phyloP scores from a whole-genome alignment of 345 rosid genomes.

The Noccaea bulbosa region DNA sequence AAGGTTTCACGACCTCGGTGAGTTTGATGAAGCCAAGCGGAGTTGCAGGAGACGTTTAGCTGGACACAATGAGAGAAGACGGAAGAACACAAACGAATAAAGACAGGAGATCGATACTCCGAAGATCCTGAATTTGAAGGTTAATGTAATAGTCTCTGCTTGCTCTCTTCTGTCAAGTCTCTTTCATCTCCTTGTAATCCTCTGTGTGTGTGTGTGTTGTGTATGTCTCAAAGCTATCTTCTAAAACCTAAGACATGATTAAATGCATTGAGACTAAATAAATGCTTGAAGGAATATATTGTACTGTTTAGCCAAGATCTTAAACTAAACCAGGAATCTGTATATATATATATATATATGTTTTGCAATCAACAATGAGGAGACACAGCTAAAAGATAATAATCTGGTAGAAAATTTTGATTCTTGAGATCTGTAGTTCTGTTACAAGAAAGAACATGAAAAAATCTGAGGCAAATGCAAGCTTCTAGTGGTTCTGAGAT shows the following conservation, averaged over 20 bases:
- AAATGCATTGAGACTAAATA: constrained; percentile 7
- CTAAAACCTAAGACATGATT: constrained; percentile 29
- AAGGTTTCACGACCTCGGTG: constrained; percentile 81
- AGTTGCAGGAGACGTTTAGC: constrained; percentile 90
- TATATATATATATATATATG: no score
- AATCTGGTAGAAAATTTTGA: neutral
- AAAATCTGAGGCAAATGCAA: constrained; percentile 11
- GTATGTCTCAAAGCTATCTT: constrained; percentile 29
- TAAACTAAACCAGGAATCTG: constrained; percentile 12
- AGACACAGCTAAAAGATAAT: neutral
- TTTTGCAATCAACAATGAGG: constrained; percentile 16
- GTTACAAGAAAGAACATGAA: constrained; percentile 23
- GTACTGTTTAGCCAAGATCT: constrained; percentile 27
- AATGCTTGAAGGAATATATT: constrained; percentile 21
- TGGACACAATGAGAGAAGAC: constrained; percentile 87
- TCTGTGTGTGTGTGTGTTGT: neutral
- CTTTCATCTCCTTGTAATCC: constrained; percentile 17
- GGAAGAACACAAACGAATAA: constrained; percentile 61
- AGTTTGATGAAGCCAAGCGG: constrained; percentile 79
- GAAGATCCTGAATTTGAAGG: constrained; percentile 26
- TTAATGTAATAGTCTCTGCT: constrained; percentile 45
- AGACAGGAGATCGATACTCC: constrained; percentile 48
- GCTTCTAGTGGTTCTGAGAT: constrained; percentile 23
- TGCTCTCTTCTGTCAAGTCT: constrained; percentile 94
- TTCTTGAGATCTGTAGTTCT: constrained; percentile 21